A percentile compares a stretch with the other conserved stretches of the same genome.
These are phyloP conservation scores for Phylloporus arenicola DNA, from an alignment of 768 basidiomycete species.

Conservation along the genomic window DNA sequence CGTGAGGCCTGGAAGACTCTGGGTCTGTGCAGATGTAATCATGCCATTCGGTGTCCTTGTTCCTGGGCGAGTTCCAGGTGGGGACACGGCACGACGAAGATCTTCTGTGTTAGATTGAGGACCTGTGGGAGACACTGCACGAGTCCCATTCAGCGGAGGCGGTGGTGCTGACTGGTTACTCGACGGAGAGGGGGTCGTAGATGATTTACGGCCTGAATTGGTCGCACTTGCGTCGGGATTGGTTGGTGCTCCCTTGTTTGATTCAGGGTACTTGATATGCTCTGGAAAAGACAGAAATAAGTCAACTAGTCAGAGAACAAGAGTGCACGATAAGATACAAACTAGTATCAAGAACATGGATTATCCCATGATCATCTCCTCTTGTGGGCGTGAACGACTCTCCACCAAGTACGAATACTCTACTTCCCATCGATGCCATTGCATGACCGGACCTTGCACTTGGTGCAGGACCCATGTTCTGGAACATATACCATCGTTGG, in stretches of 20 bases:
- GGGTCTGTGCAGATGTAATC: constrained; percentile 4
- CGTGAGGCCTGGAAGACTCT: constrained; percentile 6
- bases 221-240: constrained; percentile 24
- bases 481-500: constrained; percentile 99
- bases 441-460: constrained; percentile 92
- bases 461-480: constrained; percentile 98
- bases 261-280: constrained; percentile 91
- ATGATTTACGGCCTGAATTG: constrained; percentile 44
- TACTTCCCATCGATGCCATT: constrained; percentile 89
- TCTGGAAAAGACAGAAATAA: constrained; percentile 37
- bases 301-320: constrained; percentile 4
- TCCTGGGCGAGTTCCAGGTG: constrained; percentile 42
- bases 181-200: constrained; percentile 34
- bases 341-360: constrained; percentile 97
- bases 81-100: constrained; percentile 63
- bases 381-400: constrained; percentile 75
- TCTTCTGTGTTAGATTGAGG: constrained; percentile 49
- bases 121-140: constrained; percentile 63
- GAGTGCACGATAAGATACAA: constrained; percentile 29
- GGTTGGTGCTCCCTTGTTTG: constrained; percentile 37
- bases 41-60: constrained; percentile 33
- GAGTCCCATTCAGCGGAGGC: constrained; percentile 31
- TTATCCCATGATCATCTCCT: constrained; percentile 70
- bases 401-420: constrained; percentile 91
- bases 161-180: constrained; percentile 25